Evolutionary conservation across 2,329 filamentous ascomycete genomes (phyloP).

Genomic region (Venturia carpophila): DNA sequence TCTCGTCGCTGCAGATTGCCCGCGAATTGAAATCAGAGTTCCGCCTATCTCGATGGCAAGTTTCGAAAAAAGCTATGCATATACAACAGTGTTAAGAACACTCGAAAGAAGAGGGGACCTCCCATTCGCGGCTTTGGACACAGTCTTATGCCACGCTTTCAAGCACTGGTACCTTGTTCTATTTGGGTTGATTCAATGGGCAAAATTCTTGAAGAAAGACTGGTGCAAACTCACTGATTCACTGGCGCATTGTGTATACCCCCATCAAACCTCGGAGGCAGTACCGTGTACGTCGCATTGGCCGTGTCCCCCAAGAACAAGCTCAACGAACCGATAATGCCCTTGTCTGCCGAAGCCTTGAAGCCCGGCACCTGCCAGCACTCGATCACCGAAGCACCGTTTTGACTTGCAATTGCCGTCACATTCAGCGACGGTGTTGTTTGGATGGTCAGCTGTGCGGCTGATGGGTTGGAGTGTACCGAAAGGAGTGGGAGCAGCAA

Average conservation of each 20-base stretch:
- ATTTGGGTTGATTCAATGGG: too few relatives aligned
- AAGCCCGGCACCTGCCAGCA: conserved; percentile 16
- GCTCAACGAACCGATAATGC: conserved; percentile 15
- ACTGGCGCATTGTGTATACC: conserved; percentile 2
- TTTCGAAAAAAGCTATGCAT: neutral
- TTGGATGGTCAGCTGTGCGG: neutral
- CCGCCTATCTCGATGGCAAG: neutral
- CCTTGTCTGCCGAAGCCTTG: conserved; percentile 1
- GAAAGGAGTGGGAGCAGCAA: neutral
- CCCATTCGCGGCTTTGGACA: too few relatives aligned
- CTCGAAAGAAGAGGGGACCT: too few relatives aligned
- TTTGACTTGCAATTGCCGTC: conserved; percentile 17
- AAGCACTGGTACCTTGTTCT: too few relatives aligned
- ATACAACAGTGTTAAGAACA: too few relatives aligned
- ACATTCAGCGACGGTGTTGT: conserved; percentile 17
- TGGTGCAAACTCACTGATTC: conserved; percentile 6
- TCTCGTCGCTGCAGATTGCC: too few relatives aligned
- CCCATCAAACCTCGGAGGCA: conserved; percentile 17
- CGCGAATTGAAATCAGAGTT: too few relatives aligned
- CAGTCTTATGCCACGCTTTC: too few relatives aligned
- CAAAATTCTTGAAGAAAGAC: too few relatives aligned
- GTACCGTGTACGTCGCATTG: conserved; percentile 12
- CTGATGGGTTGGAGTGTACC: neutral
- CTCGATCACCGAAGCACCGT: conserved; percentile 17
- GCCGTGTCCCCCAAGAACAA: conserved; percentile 15